Evolutionary conservation across 768 basidiomycete genomes (phyloP).

Genomic region (Russula earlei): DNA sequence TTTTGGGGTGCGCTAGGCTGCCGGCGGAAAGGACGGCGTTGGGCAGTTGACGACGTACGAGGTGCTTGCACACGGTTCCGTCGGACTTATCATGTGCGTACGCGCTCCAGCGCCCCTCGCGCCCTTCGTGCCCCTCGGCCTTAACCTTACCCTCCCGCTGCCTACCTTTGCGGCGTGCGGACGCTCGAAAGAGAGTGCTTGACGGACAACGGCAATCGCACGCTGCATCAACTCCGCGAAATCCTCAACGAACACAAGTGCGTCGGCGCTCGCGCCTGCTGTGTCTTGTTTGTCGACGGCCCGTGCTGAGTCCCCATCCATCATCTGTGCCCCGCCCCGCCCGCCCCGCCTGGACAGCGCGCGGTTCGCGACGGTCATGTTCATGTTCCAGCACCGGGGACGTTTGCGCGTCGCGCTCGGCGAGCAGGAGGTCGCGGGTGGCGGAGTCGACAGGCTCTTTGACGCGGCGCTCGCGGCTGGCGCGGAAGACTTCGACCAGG

Average conservation of each 20-base stretch:
- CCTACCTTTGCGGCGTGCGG: neutral
- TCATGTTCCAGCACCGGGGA: conserved; percentile 18
- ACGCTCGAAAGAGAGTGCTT: conserved; percentile 16
- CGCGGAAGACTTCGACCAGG: conserved; percentile 19
- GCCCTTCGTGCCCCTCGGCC: no score
- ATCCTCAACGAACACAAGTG: conserved; percentile 19
- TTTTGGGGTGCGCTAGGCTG: conserved; percentile 1
- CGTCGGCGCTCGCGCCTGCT: neutral
- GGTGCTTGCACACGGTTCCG: conserved; percentile 18
- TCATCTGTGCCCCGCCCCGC: no score
- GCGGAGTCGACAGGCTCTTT: conserved; percentile 10
- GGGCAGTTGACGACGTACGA: conserved; percentile 16
- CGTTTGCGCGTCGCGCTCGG: conserved; percentile 13
- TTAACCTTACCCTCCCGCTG: no score
- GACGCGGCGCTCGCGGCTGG: conserved; percentile 12
- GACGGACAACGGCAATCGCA: conserved; percentile 19
- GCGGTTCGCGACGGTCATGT: conserved; percentile 18
- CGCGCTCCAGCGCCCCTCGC: no score
- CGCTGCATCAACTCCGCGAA: conserved; percentile 14
- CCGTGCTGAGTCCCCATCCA: no score
- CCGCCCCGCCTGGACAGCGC: conserved; percentile 11
- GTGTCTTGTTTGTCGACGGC: no score
- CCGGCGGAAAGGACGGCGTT: conserved; percentile 7
- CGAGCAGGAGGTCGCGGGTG: neutral
- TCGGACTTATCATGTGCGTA: conserved; percentile 21